These are phyloP conservation scores for Suillus sp. DNA, from an alignment of 768 basidiomycete genomes.

Conservation along the genomic window DNA sequence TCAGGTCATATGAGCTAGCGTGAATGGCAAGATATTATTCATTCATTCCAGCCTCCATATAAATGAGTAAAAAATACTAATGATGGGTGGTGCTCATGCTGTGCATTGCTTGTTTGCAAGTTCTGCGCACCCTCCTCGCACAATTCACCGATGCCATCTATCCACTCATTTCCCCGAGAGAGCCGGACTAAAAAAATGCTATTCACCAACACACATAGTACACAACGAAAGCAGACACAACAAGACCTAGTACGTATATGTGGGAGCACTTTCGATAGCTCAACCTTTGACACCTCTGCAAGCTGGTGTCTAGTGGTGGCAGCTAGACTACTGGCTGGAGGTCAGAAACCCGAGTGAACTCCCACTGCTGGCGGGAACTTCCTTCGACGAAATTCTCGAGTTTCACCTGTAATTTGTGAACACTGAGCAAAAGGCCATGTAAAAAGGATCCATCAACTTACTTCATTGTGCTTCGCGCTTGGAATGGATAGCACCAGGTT, in stretches of 20 bases:
- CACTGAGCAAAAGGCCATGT: not conserved
- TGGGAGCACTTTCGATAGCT: not conserved
- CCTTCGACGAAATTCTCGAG: not conserved
- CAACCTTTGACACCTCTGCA: not conserved
- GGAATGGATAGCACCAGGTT: not conserved
- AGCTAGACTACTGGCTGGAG: not conserved
- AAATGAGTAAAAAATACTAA: no score
- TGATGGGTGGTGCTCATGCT: no score
- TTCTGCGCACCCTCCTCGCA: no score
- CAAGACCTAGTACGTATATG: not conserved
- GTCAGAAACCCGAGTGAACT: not conserved
- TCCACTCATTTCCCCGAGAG: not conserved
- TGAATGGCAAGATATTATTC: no score
- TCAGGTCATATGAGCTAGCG: no score
- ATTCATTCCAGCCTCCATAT: no score
- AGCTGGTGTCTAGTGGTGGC: not conserved
- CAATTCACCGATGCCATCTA: no score
- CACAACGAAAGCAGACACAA: not conserved
- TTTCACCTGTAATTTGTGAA: not conserved
- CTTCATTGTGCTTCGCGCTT: not conserved
- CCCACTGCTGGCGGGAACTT: not conserved
- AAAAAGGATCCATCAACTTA: not conserved
- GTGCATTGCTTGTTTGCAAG: no score
- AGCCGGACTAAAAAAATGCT: not conserved
- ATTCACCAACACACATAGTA: not conserved